Evolutionary conservation across 352 stramenopile genomes (phyloP).

Genomic region (Phytopythium aichiense): DNA sequence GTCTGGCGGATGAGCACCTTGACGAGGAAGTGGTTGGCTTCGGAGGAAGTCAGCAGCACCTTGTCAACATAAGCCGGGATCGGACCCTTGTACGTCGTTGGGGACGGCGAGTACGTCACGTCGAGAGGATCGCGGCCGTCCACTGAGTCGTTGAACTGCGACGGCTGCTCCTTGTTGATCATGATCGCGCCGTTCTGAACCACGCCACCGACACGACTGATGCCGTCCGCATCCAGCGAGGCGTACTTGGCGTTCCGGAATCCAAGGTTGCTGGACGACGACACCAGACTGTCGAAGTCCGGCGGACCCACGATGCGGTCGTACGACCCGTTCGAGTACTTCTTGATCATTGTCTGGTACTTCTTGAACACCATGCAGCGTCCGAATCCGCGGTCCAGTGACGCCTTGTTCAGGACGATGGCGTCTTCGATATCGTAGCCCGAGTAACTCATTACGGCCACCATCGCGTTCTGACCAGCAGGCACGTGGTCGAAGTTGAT

Average conservation of each 20-base stretch:
- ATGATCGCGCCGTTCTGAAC: conserved; percentile 95
- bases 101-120: conserved; percentile 79
- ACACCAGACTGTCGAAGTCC: conserved; percentile 81
- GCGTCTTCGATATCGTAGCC: conserved; percentile 99
- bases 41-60: conserved; percentile 97
- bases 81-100: conserved; percentile 94
- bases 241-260: conserved; percentile 90
- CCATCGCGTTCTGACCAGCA: conserved; percentile 97
- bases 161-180: conserved; percentile 98
- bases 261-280: conserved; percentile 34
- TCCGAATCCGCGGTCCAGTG: conserved; percentile 96
- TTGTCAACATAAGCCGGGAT: conserved; percentile 98
- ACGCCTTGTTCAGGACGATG: conserved; percentile 98
- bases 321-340: conserved; percentile 96
- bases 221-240: conserved; percentile 96
- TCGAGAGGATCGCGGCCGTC: conserved; percentile 70
- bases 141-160: conserved; percentile 90
- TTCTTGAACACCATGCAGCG: conserved; percentile 99
- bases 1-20: conserved; percentile 97
- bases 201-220: conserved; percentile 82
- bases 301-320: conserved; percentile 93
- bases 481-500: conserved; percentile 98
- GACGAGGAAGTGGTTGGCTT: conserved; percentile 97
- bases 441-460: conserved; percentile 99
- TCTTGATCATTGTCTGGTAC: conserved; percentile 96